Base-by-base conservation (phyloP, 1,139 yeast genomes). In the Pneumocystis jirovecii region DNA sequence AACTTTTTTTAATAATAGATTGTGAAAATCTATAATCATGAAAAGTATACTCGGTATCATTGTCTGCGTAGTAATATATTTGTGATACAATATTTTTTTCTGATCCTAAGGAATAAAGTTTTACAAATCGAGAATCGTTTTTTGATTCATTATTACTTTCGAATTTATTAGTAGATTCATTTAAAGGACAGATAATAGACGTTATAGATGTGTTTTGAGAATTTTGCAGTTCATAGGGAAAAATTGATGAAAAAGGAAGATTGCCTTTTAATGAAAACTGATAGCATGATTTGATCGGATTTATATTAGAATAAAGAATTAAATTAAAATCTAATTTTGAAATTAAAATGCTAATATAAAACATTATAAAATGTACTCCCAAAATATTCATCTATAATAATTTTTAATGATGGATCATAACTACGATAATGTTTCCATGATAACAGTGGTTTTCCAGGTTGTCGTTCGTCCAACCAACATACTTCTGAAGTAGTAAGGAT, bases 401-500 rank as follows among this genome's bases (percentile, higher is more conserved):
- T 8, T 19, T 50, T 50, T 50, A 50, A 50, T 39, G 45, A 39
- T 21, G 61, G 44, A 42, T 60, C 61, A 21, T 60, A 39, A 12
- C 31, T 42, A 21, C 61, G 44, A 25, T 60, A 60, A 60, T 60
- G 61, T 12, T 60, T 60, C 61, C 61, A 60, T 39, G 61, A 39
- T 39, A 60, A 31, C 17, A 60, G 31, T 10, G 61, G 61, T 21
- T 39, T 60, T 31, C 15, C 31, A 21, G 61, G 61, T 31, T 39
- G 45, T 7, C 45, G 61, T 39, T 39, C 45, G 12, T 60, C 61
- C 10, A 60, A 21, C 61, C 61, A 60, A 60, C 21, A 39, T 21
- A 60, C 17, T 31, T 60, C 61, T 10, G 61, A 60, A 10, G 61
- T 60, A 50, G 57, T 25, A 25, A 50, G 57, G 25, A 50, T 15